phyloP scores from a whole-genome alignment of 108 stramenopile species.

The Schizochytrium sp. region DNA sequence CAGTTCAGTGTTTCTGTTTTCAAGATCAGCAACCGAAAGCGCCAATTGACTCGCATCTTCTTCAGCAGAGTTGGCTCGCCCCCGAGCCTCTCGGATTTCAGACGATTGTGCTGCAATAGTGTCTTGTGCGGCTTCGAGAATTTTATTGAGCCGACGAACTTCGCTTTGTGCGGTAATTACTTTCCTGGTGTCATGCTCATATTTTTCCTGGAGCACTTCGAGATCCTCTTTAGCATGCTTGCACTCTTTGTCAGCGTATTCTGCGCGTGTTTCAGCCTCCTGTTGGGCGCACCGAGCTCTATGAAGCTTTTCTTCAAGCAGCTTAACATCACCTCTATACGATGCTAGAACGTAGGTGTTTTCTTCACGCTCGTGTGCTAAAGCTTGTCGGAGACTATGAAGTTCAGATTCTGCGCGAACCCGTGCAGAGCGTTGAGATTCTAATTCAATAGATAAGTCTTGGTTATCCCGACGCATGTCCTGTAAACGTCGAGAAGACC shows the following conservation, averaged over 20 bases:
- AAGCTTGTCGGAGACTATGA: not conserved
- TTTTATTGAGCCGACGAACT: not conserved
- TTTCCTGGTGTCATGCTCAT: too few relatives aligned
- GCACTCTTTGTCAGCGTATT: not conserved
- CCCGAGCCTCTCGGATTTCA: not conserved
- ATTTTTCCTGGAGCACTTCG: too few relatives aligned
- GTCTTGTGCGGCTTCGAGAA: constrained; percentile 18
- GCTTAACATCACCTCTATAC: not conserved
- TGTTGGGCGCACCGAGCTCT: not conserved
- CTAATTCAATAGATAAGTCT: not conserved
- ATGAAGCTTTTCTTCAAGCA: not conserved
- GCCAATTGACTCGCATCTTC: not conserved
- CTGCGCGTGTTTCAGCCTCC: not conserved
- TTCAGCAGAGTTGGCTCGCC: not conserved
- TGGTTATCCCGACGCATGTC: not conserved
- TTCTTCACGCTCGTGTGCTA: not conserved
- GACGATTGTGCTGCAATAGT: not conserved
- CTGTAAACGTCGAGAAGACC: not conserved
- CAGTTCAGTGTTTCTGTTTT: not conserved
- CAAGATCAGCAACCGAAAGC: not conserved
- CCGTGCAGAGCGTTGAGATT: not conserved
- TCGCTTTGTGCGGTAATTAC: too few relatives aligned
- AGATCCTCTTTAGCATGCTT: not conserved
- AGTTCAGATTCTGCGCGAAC: not conserved
- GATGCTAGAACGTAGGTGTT: not conserved